Percentiles rank a stretch among this genome's conserved stretches.
Conservation (phyloP, 176 grass and related monocot genomes). For the Neostapfia colusana region DNA sequence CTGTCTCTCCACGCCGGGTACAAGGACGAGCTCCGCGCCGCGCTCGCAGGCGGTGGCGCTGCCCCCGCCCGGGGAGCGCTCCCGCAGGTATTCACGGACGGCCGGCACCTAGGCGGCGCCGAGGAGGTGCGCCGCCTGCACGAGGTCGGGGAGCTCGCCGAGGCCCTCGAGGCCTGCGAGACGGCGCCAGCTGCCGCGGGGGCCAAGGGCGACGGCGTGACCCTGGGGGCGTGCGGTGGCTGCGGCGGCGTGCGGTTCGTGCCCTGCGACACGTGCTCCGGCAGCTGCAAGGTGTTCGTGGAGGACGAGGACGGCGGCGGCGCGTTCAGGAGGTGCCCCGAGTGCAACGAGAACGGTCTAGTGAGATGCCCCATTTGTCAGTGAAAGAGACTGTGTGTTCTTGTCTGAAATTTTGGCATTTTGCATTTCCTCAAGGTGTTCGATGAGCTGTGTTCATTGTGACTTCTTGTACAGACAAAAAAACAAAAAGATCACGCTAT, state of each 20-base stretch:
- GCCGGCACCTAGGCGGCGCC: slow-evolving; percentile 59
- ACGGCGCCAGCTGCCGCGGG: neutral
- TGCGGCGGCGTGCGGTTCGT: slow-evolving; percentile 73
- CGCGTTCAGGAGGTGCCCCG: slow-evolving; percentile 68
- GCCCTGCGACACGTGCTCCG: slow-evolving; percentile 71
- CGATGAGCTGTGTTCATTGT: too few relatives aligned
- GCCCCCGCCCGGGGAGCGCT: too few relatives aligned
- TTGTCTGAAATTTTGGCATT: too few relatives aligned
- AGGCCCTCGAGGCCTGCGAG: slow-evolving; percentile 39
- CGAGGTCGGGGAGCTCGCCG: slow-evolving; percentile 59
- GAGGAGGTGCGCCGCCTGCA: slow-evolving; percentile 69
- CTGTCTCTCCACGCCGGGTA: slow-evolving; percentile 76
- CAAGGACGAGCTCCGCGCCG: slow-evolving; percentile 74
- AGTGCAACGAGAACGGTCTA: slow-evolving; percentile 97
- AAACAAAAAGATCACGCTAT: too few relatives aligned
- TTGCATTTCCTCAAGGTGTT: too few relatives aligned
- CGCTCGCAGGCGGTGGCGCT: neutral
- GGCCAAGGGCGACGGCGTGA: neutral
- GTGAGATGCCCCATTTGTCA: slow-evolving; percentile 68
- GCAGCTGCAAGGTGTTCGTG: slow-evolving; percentile 95
- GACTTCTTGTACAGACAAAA: too few relatives aligned
- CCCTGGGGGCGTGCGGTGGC: slow-evolving; percentile 32
- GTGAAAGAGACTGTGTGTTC: too few relatives aligned
- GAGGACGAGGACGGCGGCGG: slow-evolving; percentile 37
- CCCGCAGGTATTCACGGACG: slow-evolving; percentile 73